These are phyloP conservation scores for Trichophyton benhamiae DNA, from an alignment of 2,329 filamentous ascomycete genomes.

Conservation along the genomic window DNA sequence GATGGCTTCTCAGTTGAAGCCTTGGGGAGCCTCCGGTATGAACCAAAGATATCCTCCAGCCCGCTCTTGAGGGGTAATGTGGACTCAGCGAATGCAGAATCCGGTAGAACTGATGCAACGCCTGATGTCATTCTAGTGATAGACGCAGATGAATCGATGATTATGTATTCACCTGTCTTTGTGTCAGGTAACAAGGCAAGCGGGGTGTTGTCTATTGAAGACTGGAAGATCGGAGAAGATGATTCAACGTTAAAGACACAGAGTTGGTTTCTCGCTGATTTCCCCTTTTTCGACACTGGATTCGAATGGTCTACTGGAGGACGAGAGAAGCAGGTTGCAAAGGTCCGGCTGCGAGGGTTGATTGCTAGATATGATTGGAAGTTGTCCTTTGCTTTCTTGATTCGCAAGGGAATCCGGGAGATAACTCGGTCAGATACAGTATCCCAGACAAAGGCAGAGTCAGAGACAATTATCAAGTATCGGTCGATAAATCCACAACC, in stretches of 20 bases:
- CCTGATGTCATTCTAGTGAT: constrained; percentile 40
- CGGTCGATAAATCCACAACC: constrained; percentile 60
- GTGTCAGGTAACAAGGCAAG: constrained; percentile 55
- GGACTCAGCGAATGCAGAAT: constrained; percentile 15
- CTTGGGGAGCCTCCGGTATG: constrained; percentile 4
- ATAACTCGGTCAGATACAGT: constrained; percentile 64
- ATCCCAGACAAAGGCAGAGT: constrained; percentile 68
- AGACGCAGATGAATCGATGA: constrained; percentile 63
- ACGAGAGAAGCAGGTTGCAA: constrained; percentile 47
- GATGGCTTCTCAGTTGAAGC: background rate
- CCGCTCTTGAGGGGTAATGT: constrained; percentile 21
- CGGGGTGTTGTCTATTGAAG: constrained; percentile 44
- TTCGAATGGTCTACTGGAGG: constrained; percentile 21
- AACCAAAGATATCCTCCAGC: constrained; percentile 25
- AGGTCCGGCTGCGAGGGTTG: constrained; percentile 52
- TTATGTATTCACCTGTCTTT: constrained; percentile 57
- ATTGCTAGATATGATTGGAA: constrained; percentile 46
- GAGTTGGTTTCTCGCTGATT: constrained; percentile 34
- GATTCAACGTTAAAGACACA: constrained; percentile 55
- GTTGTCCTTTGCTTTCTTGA: constrained; percentile 7
- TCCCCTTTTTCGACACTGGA: constrained; percentile 35
- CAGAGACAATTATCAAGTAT: constrained; percentile 62
- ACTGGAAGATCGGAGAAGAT: constrained; percentile 47
- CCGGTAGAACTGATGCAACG: constrained; percentile 17
- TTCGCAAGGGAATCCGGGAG: constrained; percentile 39